Evolutionary conservation across 495 filamentous ascomycete species (phyloP).

Genomic region (Podospora anserina): DNA sequence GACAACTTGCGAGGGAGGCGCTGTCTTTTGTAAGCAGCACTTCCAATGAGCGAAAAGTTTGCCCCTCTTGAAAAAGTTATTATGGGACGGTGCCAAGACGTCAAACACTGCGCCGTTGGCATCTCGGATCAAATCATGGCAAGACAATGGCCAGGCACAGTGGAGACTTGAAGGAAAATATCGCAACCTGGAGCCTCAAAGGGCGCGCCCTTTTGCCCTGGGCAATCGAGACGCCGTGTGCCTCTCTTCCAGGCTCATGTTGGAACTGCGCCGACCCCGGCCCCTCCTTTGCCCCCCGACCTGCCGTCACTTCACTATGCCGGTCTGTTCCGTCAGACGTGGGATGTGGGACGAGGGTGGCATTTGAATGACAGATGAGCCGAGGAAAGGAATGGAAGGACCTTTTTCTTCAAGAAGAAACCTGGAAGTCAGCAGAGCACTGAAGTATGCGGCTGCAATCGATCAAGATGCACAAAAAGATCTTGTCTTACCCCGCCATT

Average conservation of each 20-base stretch:
- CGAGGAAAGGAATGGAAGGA: neutral
- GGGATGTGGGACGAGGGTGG: neutral
- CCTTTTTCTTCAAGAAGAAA: neutral
- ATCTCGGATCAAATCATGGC: slow-evolving; percentile 5
- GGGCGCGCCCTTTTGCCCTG: slow-evolving; percentile 7
- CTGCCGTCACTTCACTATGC: neutral
- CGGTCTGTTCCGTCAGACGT: neutral
- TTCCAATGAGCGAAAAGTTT: slow-evolving; percentile 7
- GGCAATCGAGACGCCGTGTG: neutral
- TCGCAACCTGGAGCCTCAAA: slow-evolving; percentile 5
- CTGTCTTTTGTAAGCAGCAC: slow-evolving; percentile 19
- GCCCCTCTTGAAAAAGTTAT: neutral
- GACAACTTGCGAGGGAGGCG: slow-evolving; percentile 10
- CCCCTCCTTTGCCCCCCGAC: neutral
- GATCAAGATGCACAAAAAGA: neutral
- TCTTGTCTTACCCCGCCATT: slow-evolving; percentile 12
- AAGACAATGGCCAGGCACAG: slow-evolving; percentile 5
- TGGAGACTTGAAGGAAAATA: slow-evolving; percentile 15
- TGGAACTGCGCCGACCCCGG: slow-evolving; percentile 2
- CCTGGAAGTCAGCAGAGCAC: neutral
- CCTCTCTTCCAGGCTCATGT: neutral
- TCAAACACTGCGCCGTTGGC: slow-evolving; percentile 13
- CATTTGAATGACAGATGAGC: neutral
- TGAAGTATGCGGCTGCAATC: neutral
- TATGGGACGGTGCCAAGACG: neutral